These are phyloP conservation scores for Pseudogymnoascus sp. DNA, from an alignment of 2,329 filamentous ascomycete species.

Conservation along the genomic window DNA sequence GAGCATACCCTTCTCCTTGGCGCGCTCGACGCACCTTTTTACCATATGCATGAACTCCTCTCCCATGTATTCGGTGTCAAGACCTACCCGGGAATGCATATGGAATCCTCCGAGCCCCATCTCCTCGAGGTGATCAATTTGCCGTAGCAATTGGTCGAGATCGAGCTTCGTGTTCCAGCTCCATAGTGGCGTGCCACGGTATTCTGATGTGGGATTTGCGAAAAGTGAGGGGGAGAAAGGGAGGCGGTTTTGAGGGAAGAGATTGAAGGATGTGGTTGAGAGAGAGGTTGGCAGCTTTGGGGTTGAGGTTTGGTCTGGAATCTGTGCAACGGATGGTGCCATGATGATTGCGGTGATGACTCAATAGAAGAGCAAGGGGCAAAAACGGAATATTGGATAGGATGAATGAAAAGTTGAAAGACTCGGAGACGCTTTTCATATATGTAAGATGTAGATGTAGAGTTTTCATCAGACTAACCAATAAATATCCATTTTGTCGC, in stretches of 20 bases:
- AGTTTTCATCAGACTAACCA: not conserved
- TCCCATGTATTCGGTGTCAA: constrained; percentile 30
- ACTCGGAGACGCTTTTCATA: not conserved
- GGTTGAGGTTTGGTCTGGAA: not conserved
- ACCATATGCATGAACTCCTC: constrained; percentile 28
- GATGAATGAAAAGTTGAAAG: not conserved
- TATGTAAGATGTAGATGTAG: not conserved
- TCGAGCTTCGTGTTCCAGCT: constrained; percentile 28
- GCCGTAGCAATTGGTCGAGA: constrained; percentile 23
- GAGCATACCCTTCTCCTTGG: constrained; percentile 27
- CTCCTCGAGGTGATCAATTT: constrained; percentile 26
- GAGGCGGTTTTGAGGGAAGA: not conserved
- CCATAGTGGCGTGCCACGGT: constrained; percentile 28
- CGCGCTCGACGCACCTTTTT: constrained; percentile 27
- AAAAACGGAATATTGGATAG: not conserved
- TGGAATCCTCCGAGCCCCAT: constrained; percentile 31
- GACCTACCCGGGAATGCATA: constrained; percentile 28
- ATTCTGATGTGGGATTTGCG: constrained; percentile 26
- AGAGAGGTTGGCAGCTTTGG: not conserved
- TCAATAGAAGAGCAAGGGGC: not conserved
- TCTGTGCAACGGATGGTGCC: not conserved
- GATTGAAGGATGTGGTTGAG: not conserved
- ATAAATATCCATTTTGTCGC: not conserved
- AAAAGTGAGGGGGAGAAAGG: constrained; percentile 25
- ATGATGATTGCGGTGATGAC: not conserved